A percentile compares a stretch with the other conserved stretches of the same genome.
Conservation (phyloP, 805 yeast genomes). For the Ogataea paraovalis region DNA sequence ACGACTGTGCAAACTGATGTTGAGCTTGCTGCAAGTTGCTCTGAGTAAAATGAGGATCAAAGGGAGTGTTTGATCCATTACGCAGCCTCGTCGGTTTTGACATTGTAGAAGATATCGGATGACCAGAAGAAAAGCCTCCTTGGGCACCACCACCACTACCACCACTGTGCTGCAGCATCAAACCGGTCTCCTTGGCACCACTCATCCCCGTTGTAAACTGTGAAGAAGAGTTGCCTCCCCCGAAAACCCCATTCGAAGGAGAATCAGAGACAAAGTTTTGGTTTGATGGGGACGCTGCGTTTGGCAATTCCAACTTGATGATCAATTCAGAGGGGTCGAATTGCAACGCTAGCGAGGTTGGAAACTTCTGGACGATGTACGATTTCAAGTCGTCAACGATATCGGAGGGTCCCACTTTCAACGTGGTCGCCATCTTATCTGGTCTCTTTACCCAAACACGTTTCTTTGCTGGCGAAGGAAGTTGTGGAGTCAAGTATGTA, state of each 20-base stretch:
- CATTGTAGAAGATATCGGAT: not conserved
- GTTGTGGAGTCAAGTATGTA: constrained; percentile 10
- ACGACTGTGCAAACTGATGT: constrained; percentile 1
- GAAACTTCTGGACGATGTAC: constrained; percentile 57
- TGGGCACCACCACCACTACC: too few species aligned
- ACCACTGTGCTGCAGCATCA: too few species aligned
- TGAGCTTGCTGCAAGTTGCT: not conserved
- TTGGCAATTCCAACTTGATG: constrained; percentile 28
- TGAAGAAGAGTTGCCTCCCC: too few species aligned
- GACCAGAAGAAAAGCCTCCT: too few species aligned
- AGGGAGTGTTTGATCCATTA: not conserved
- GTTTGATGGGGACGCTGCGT: constrained; percentile 9
- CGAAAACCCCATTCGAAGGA: not conserved
- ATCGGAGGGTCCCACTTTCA: constrained; percentile 56
- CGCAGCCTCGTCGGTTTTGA: not conserved
- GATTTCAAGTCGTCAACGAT: constrained; percentile 80
- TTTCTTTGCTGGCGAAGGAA: constrained; percentile 22
- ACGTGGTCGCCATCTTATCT: constrained; percentile 62
- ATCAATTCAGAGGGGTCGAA: constrained; percentile 68
- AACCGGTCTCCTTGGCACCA: too few species aligned
- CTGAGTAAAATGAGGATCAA: constrained; percentile 1
- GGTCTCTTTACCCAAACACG: constrained; percentile 55
- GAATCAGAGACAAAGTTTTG: not conserved
- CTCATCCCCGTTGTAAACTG: too few species aligned
- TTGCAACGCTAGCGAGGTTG: constrained; percentile 57